Percentiles rank a stretch among this genome's conserved stretches.
These are phyloP conservation scores for Rhizopogon hawkerae DNA, from an alignment of 1,284 basidiomycete genomes.

Conservation along the genomic window DNA sequence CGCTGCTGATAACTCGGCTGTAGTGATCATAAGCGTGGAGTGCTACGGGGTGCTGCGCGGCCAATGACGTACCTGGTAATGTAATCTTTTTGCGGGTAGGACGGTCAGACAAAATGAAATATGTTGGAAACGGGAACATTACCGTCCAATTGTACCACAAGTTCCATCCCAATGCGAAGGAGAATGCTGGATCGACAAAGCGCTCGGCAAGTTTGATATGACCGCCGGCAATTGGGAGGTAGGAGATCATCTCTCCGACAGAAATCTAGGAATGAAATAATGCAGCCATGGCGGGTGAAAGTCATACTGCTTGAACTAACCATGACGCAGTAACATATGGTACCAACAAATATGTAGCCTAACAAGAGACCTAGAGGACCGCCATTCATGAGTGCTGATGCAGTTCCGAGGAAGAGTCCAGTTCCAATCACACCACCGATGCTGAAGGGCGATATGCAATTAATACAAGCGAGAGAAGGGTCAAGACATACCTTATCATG, in stretches of 20 bases:
- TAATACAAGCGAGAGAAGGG: too few relatives aligned
- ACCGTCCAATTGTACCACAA: constrained; percentile 57
- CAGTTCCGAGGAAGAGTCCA: constrained; percentile 36
- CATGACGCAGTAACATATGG: constrained; percentile 26
- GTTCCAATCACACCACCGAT: constrained; percentile 43
- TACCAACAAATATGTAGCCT: constrained; percentile 26
- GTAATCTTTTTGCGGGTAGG: constrained; percentile 14
- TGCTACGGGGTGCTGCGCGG: too few relatives aligned
- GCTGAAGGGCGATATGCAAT: constrained; percentile 7
- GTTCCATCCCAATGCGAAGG: constrained; percentile 64
- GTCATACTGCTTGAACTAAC: constrained; percentile 6
- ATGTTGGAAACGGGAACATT: neutral
- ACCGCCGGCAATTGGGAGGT: constrained; percentile 43
- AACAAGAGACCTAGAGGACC: constrained; percentile 29
- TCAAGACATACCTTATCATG: constrained; percentile 22
- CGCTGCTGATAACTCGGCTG: constrained; percentile 55
- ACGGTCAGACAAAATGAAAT: constrained; percentile 21
- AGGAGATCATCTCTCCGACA: constrained; percentile 29
- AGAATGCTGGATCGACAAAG: constrained; percentile 61
- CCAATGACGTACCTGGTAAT: constrained; percentile 16
- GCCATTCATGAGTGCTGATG: constrained; percentile 21
- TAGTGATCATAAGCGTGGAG: neutral
- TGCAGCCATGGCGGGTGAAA: neutral
- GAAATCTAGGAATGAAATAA: constrained; percentile 14
- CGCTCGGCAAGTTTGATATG: constrained; percentile 63